Base-by-base conservation (phyloP, 257 asterid genomes). In the Fraxinus quadrangulata region DNA sequence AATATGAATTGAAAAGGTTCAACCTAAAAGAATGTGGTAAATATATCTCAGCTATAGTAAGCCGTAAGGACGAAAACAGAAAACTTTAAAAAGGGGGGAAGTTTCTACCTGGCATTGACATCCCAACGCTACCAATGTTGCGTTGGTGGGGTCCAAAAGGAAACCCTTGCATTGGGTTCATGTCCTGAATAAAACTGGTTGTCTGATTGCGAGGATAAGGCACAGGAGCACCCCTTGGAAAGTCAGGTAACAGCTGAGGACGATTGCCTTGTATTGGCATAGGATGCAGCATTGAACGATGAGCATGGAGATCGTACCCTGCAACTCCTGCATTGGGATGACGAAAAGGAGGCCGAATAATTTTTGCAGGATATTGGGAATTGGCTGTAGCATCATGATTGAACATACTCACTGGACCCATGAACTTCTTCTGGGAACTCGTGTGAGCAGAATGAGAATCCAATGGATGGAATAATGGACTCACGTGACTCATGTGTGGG, bases 191-290 rank as follows among this genome's bases (percentile, higher is more conserved):
- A 77, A 89, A 76, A 75, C 84, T 86, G 77, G 92, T 67, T 54
- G 86, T 59, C 80, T 85, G 94, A 85, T 72, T 87, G 82, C 88
- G 86, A 66, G 89, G 85, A 70, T 81, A 89, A 37, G 90, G 80
- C 17, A 81, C 73, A 28, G 93, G 87, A 73, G 82, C 81, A 49
- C 84, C 88, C 82, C 92, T 84, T 42, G 89, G 85, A 67, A 84
- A 84, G 59, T 88, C 90, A 19, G 82, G 89, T 67, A 73, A 80
- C n/a, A 81, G 67, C 68, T 82, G 89, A 33, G 88, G 88, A 75
- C 77, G 86, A 85, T 84, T 83, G 28, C 92, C 89, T n/a, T 89
- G 71, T 83, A 90, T 87, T 80, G 86, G 95, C 95, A 89, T 84
- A 80, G 87, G 95, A 83, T 87, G 92, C 82, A 88, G 73, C 82